Conservation (phyloP, 805 yeast species). For the Candida tallmaniae region DNA sequence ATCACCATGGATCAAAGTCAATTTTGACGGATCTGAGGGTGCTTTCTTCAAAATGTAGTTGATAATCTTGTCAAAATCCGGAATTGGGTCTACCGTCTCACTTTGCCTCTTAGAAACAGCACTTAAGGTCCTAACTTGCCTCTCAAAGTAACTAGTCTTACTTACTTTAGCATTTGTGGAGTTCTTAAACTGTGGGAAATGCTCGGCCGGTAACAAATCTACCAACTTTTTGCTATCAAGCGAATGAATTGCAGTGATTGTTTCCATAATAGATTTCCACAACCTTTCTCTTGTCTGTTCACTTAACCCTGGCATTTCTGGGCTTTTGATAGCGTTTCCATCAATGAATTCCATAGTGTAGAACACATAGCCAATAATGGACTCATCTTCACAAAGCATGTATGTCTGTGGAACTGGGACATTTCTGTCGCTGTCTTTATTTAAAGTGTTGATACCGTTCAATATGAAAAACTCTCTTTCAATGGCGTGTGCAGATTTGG, state of each 20-base stretch:
- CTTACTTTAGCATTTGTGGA: not conserved
- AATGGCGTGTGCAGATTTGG: slow-evolving; percentile 57
- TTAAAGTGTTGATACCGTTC: slow-evolving; percentile 29
- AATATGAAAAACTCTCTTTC: slow-evolving; percentile 56
- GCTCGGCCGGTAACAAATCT: slow-evolving; percentile 38
- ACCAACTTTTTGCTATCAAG: slow-evolving; percentile 42
- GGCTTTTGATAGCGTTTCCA: slow-evolving; percentile 54
- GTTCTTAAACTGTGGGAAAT: slow-evolving; percentile 40
- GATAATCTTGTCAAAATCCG: slow-evolving; percentile 39
- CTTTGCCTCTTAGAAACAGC: slow-evolving; percentile 37
- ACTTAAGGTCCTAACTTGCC: slow-evolving; percentile 48
- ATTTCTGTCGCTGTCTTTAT: slow-evolving; percentile 16
- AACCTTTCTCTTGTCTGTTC: slow-evolving; percentile 19
- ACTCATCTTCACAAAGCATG: slow-evolving; percentile 53
- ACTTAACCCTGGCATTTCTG: slow-evolving; percentile 38
- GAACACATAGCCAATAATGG: slow-evolving; percentile 50
- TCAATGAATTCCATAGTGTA: slow-evolving; percentile 57
- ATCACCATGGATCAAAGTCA: slow-evolving; percentile 58
- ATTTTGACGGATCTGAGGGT: slow-evolving; percentile 44
- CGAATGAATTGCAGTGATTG: slow-evolving; percentile 47
- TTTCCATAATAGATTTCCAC: slow-evolving; percentile 48
- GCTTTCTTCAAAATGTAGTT: slow-evolving; percentile 38
- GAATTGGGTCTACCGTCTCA: slow-evolving; percentile 43
- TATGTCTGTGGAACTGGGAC: slow-evolving; percentile 56
- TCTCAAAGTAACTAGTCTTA: slow-evolving; percentile 40